A percentile compares a stretch with the other conserved stretches of the same genome.
Evolutionary conservation across 495 filamentous ascomycete species (phyloP).

Genomic region (Staphylotrichum tortipilum): DNA sequence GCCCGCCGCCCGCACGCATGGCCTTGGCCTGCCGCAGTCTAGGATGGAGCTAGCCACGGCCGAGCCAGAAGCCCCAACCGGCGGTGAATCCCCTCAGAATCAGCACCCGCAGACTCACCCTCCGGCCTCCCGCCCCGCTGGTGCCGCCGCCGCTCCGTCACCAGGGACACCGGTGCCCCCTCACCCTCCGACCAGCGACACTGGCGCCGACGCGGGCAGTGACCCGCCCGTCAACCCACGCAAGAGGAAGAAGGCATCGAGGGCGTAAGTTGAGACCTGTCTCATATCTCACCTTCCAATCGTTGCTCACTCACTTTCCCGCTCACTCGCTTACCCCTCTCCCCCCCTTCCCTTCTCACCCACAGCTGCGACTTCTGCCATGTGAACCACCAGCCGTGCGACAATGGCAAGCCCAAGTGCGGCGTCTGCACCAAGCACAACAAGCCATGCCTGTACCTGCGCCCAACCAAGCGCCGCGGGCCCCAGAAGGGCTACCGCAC

Average conservation of each 20-base stretch:
- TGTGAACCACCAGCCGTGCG: slow-evolving; percentile 33
- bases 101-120: no score
- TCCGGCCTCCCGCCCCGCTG: no score
- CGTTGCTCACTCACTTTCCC: slow-evolving; percentile 1
- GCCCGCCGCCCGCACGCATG: neutral
- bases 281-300: neutral
- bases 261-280: slow-evolving; percentile 20
- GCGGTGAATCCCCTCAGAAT: neutral
- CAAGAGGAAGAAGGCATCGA: slow-evolving; percentile 32
- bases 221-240: slow-evolving; percentile 28
- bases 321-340: no score
- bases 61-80: neutral
- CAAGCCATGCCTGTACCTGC: slow-evolving; percentile 29
- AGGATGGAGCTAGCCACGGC: slow-evolving; percentile 3
- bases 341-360: no score
- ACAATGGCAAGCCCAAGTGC: slow-evolving; percentile 32
- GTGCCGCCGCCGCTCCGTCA: no score
- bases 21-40: neutral
- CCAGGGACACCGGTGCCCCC: neutral
- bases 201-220: slow-evolving; percentile 21
- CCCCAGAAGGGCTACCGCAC: slow-evolving; percentile 32
- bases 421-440: slow-evolving; percentile 29
- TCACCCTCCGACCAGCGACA: slow-evolving; percentile 15
- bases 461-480: slow-evolving; percentile 30
- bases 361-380: slow-evolving; percentile 33